Evolutionary conservation across 495 filamentous ascomycete genomes (phyloP).

Genomic region (Penicillium manginii): DNA sequence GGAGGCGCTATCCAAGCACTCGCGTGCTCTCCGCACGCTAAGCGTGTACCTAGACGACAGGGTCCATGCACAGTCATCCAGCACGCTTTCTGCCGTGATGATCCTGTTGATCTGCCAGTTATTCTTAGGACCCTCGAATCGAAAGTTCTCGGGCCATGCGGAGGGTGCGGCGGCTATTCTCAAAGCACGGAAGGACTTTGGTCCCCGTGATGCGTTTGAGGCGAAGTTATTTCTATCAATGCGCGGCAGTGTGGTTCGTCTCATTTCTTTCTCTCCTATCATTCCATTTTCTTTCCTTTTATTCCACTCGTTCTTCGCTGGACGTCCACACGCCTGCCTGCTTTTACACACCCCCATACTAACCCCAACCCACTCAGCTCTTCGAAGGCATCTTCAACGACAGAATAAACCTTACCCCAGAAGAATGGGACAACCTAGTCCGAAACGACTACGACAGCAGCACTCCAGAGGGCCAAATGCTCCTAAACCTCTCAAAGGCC

Average conservation of each 20-base stretch:
- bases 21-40: constrained; percentile 38
- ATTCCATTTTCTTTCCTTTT: not conserved
- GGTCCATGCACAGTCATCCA: constrained; percentile 35
- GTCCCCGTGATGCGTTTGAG: constrained; percentile 43
- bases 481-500: constrained; percentile 31
- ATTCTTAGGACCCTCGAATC: constrained; percentile 24
- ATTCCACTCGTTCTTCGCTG: not conserved
- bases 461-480: constrained; percentile 34
- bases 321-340: no score
- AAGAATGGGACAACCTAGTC: constrained; percentile 44
- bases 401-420: constrained; percentile 34
- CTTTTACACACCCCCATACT: no score
- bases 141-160: constrained; percentile 38
- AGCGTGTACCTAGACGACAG: constrained; percentile 43
- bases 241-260: constrained; percentile 44
- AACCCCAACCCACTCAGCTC: constrained; percentile 26
- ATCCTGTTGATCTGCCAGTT: constrained; percentile 44
- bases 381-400: constrained; percentile 47
- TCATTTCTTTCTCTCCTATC: no score
- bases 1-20: constrained; percentile 40
- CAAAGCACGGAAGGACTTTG: constrained; percentile 36
- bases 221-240: constrained; percentile 39
- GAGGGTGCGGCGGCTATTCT: constrained; percentile 47
- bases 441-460: constrained; percentile 29
- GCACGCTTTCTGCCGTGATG: constrained; percentile 51